A percentile compares a stretch with the other conserved stretches of the same genome.
Conservation (phyloP, 1,284 basidiomycete species). For the Kwoniella shivajii region DNA sequence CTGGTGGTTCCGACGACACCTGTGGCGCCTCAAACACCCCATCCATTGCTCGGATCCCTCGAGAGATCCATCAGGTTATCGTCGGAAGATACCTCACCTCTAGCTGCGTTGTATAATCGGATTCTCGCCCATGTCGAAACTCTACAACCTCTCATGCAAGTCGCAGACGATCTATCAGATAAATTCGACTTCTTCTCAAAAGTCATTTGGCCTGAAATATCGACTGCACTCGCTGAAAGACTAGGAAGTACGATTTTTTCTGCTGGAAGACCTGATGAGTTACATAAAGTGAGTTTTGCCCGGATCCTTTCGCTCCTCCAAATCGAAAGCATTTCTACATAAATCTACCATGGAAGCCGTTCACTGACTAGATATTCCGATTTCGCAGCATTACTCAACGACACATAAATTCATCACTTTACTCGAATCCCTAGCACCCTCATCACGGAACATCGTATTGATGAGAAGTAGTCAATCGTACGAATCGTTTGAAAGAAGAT, state of each 20-base stretch:
- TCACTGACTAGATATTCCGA: too few relatives aligned
- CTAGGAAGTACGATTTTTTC: slow-evolving; percentile 82
- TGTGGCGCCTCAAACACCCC: slow-evolving; percentile 32
- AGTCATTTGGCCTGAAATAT: slow-evolving; percentile 84
- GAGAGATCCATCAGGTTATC: slow-evolving; percentile 18
- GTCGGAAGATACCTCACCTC: slow-evolving; percentile 24
- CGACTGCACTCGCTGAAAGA: slow-evolving; percentile 75
- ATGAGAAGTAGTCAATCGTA: slow-evolving; percentile 75
- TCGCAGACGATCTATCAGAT: slow-evolving; percentile 63
- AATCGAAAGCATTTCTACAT: too few relatives aligned
- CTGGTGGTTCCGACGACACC: slow-evolving; percentile 30
- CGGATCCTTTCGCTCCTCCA: too few relatives aligned
- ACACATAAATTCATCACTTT: slow-evolving; percentile 82
- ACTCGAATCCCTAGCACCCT: slow-evolving; percentile 79
- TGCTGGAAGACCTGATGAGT: slow-evolving; percentile 83
- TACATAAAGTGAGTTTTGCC: slow-evolving; percentile 76
- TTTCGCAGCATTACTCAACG: slow-evolving; percentile 84
- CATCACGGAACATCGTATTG: slow-evolving; percentile 65
- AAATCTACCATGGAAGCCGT: too few relatives aligned
- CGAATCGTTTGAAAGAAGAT: slow-evolving; percentile 73
- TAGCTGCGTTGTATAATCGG: slow-evolving; percentile 76
- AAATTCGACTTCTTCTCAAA: slow-evolving; percentile 81
- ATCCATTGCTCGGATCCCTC: slow-evolving; percentile 19
- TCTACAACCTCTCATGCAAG: slow-evolving; percentile 69
- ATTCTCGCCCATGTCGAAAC: slow-evolving; percentile 78